Conservation (phyloP, 495 filamentous ascomycete genomes). For the Aspergillus cavernicola region DNA sequence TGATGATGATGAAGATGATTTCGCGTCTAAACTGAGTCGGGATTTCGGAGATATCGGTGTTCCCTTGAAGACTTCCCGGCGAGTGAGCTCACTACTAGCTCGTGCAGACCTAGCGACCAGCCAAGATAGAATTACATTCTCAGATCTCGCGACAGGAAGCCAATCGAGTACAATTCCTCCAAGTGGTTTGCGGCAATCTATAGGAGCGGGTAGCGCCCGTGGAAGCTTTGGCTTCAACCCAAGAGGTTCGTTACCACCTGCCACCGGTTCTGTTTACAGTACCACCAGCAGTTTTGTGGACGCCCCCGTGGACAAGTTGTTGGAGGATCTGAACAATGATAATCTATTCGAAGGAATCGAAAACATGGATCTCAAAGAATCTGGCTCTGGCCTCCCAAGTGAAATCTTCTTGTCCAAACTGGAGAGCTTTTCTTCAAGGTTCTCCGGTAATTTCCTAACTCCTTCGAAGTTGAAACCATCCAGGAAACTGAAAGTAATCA, state of each 20-base stretch:
- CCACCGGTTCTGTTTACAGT: slow-evolving; percentile 40
- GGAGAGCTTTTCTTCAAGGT: slow-evolving; percentile 63
- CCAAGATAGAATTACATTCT: slow-evolving; percentile 70
- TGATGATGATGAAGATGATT: slow-evolving; percentile 55
- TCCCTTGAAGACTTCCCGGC: slow-evolving; percentile 69
- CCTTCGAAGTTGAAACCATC: slow-evolving; percentile 43
- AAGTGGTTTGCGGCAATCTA: slow-evolving; percentile 66
- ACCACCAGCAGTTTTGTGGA: slow-evolving; percentile 55
- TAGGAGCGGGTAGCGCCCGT: slow-evolving; percentile 63
- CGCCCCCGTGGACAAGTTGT: slow-evolving; percentile 64
- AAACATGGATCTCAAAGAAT: slow-evolving; percentile 67
- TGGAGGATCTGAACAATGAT: slow-evolving; percentile 66
- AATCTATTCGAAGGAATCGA: slow-evolving; percentile 65
- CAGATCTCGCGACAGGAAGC: slow-evolving; percentile 57
- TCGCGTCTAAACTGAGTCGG: slow-evolving; percentile 71
- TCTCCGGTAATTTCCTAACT: slow-evolving; percentile 53
- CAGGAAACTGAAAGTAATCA: slow-evolving; percentile 58
- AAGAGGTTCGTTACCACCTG: slow-evolving; percentile 39
- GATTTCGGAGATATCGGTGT: slow-evolving; percentile 67
- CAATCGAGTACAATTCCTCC: slow-evolving; percentile 43
- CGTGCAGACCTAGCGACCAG: slow-evolving; percentile 78
- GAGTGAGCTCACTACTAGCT: slow-evolving; percentile 91
- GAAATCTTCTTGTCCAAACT: slow-evolving; percentile 73
- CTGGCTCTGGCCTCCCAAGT: slow-evolving; percentile 64
- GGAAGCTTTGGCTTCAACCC: slow-evolving; percentile 54